A percentile compares a stretch with the other conserved stretches of the same genome.
Conservation (phyloP, 208 protist species). For the Leishmania major region DNA sequence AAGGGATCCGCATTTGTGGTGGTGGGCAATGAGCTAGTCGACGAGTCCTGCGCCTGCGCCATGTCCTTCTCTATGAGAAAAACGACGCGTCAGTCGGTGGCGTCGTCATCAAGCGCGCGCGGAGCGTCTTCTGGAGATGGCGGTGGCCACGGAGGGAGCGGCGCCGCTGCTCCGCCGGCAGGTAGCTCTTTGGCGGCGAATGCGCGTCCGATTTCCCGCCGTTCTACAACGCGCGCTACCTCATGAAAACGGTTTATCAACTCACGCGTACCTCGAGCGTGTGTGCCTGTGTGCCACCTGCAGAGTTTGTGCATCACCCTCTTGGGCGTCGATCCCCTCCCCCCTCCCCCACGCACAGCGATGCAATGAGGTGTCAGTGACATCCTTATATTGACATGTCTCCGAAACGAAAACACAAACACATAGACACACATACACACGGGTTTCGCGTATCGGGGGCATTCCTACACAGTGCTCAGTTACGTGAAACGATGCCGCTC, state of each 20-base stretch:
- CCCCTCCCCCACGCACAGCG: not conserved
- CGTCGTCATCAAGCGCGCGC: not conserved
- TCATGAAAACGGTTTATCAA: not conserved
- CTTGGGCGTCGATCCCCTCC: not conserved
- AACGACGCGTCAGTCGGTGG: slow-evolving; percentile 20
- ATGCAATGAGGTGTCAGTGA: not conserved
- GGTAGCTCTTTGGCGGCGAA: slow-evolving; percentile 4
- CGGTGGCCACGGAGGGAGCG: not conserved
- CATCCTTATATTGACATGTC: not conserved
- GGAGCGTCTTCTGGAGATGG: not conserved
- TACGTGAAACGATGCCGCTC: too few relatives aligned
- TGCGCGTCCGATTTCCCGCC: slow-evolving; percentile 35
- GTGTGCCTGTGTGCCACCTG: slow-evolving; percentile 1
- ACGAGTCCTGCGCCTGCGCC: slow-evolving; percentile 88
- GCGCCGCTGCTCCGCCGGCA: not conserved
- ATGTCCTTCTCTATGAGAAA: slow-evolving; percentile 90
- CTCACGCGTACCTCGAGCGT: not conserved
- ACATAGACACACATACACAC: too few relatives aligned
- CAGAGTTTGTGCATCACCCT: not conserved
- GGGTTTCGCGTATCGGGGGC: too few relatives aligned
- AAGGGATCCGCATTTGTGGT: slow-evolving; percentile 90
- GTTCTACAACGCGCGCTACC: slow-evolving; percentile 7
- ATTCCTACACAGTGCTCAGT: too few relatives aligned
- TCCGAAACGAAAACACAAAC: too few relatives aligned
- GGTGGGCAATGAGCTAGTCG: slow-evolving; percentile 88